Percentiles rank a stretch among this genome's conserved stretches.
Evolutionary conservation across 495 filamentous ascomycete genomes (phyloP).

Genomic region (Hypoxylon crocopeplum): DNA sequence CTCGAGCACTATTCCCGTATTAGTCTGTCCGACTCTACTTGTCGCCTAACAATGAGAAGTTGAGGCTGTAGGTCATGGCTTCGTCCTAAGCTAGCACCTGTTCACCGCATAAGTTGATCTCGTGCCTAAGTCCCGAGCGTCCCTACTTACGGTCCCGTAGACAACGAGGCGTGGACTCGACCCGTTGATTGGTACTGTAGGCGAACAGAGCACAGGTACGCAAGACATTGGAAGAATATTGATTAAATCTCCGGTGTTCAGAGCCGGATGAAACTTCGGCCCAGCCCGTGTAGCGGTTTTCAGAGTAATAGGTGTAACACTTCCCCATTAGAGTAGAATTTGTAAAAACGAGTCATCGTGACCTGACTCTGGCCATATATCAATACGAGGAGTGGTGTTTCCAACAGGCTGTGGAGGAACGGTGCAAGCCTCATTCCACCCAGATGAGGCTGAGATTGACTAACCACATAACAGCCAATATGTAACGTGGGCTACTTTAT

Average conservation of each 20-base stretch:
- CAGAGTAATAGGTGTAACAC: slow-evolving; percentile 7
- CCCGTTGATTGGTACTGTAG: not conserved
- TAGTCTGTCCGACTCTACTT: too few relatives aligned
- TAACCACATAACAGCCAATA: slow-evolving; percentile 32
- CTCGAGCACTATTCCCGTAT: too few relatives aligned
- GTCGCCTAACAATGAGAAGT: too few relatives aligned
- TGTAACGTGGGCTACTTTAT: slow-evolving; percentile 33
- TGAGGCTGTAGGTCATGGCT: too few relatives aligned
- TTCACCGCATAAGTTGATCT: slow-evolving; percentile 3
- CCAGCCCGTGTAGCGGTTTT: too few relatives aligned
- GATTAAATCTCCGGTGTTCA: not conserved
- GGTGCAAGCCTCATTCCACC: slow-evolving; percentile 30
- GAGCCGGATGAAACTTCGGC: too few relatives aligned
- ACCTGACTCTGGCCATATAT: slow-evolving; percentile 16
- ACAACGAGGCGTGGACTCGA: slow-evolving; percentile 1
- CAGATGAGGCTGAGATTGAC: slow-evolving; percentile 37
- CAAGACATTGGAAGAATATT: slow-evolving; percentile 18
- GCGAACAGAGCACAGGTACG: slow-evolving; percentile 4
- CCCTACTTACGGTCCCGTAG: not conserved
- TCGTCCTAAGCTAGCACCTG: too few relatives aligned
- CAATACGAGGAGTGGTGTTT: slow-evolving; percentile 33
- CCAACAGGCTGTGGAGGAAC: slow-evolving; percentile 12
- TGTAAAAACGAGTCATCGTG: slow-evolving; percentile 18
- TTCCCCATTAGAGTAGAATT: not conserved
- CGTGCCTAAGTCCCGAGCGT: not conserved